Evolutionary conservation across 2,329 filamentous ascomycete species (phyloP).

Genomic region (Delphinella strobiligena): DNA sequence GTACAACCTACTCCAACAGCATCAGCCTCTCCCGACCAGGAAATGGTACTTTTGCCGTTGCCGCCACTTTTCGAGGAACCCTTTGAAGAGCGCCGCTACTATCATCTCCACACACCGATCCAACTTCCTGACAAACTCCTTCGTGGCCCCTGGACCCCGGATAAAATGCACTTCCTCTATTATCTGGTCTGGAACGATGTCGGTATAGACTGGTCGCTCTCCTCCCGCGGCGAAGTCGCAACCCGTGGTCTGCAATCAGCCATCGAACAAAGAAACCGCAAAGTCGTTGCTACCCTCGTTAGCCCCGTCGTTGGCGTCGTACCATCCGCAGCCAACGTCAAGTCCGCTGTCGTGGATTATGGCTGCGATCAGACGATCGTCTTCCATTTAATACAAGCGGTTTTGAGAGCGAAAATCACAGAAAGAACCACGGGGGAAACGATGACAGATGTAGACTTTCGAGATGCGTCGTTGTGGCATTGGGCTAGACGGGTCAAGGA

Average conservation of each 20-base stretch:
- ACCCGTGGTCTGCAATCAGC: slow-evolving; percentile 18
- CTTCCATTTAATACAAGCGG: slow-evolving; percentile 12
- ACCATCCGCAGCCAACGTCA: slow-evolving; percentile 16
- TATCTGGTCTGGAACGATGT: slow-evolving; percentile 8
- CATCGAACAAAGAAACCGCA: slow-evolving; percentile 12
- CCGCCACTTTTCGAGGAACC: slow-evolving; percentile 11
- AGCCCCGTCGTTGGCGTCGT: slow-evolving; percentile 11
- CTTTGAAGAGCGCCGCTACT: slow-evolving; percentile 10
- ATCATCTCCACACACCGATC: slow-evolving; percentile 5
- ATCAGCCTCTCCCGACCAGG: too few species aligned
- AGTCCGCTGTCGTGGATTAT: slow-evolving; percentile 19
- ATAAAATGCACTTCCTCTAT: slow-evolving; percentile 13
- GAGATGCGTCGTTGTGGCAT: slow-evolving; percentile 21
- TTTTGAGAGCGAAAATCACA: slow-evolving; percentile 5
- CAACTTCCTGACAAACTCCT: slow-evolving; percentile 11
- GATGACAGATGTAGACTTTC: slow-evolving; percentile 15
- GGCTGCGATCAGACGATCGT: slow-evolving; percentile 19
- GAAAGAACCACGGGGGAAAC: slow-evolving; percentile 4
- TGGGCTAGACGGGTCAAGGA: slow-evolving; percentile 20
- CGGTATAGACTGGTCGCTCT: slow-evolving; percentile 8
- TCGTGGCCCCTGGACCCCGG: slow-evolving; percentile 15
- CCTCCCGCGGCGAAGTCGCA: slow-evolving; percentile 15
- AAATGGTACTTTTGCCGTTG: neutral
- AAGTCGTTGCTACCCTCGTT: slow-evolving; percentile 15
- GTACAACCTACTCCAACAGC: too few species aligned